These are phyloP conservation scores for Parathielavia hyrcaniae DNA, from an alignment of 495 filamentous ascomycete genomes.

Conservation along the genomic window DNA sequence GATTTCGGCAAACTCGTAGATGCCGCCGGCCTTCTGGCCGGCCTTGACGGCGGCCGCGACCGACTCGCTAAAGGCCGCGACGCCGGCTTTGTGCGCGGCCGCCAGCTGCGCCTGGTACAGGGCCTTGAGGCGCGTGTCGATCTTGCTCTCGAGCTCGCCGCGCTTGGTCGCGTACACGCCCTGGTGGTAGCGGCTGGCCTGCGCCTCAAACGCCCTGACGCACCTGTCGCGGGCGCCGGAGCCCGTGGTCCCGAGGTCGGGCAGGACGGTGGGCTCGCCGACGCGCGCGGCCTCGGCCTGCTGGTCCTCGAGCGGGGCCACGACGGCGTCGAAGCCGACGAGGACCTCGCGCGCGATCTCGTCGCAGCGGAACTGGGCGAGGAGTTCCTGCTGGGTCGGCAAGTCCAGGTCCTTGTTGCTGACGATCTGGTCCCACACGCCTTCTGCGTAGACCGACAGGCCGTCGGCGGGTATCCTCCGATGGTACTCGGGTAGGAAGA, in stretches of 20 bases:
- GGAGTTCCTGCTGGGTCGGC: constrained; percentile 91
- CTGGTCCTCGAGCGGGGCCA: constrained; percentile 78
- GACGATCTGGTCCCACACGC: constrained; percentile 96
- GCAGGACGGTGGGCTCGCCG: constrained; percentile 66
- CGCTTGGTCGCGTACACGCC: constrained; percentile 83
- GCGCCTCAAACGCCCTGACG: constrained; percentile 75
- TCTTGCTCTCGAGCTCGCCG: constrained; percentile 74
- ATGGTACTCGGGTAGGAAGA: constrained; percentile 93
- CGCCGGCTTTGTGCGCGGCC: constrained; percentile 83
- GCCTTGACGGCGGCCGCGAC: constrained; percentile 70
- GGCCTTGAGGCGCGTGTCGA: constrained; percentile 78
- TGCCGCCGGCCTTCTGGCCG: constrained; percentile 81
- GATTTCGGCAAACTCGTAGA: constrained; percentile 92
- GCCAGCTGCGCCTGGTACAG: constrained; percentile 81
- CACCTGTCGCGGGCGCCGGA: constrained; percentile 62
- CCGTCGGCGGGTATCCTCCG: constrained; percentile 93
- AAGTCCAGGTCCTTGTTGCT: constrained; percentile 97
- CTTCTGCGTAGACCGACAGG: constrained; percentile 83
- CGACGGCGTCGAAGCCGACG: constrained; percentile 72
- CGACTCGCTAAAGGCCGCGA: constrained; percentile 78
- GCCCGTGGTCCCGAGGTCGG: constrained; percentile 71
- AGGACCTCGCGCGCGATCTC: constrained; percentile 87
- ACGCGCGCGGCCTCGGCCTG: constrained; percentile 64
- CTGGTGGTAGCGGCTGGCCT: constrained; percentile 93
- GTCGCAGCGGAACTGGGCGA: constrained; percentile 96